phyloP scores from a whole-genome alignment of 495 filamentous ascomycete genomes.

The Entonaema liquescens region DNA sequence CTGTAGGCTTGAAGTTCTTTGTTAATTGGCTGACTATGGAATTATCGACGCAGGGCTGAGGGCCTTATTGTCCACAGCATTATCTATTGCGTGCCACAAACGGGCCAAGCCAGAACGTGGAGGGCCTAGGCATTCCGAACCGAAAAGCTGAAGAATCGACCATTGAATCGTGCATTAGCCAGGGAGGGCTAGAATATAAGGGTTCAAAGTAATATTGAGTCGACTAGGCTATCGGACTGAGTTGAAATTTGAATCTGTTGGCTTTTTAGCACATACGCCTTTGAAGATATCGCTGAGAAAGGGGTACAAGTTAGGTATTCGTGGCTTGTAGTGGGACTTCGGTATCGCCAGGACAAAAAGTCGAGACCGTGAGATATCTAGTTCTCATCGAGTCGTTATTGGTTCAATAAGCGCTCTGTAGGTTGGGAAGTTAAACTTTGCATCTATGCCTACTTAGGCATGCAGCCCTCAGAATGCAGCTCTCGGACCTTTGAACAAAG shows the following conservation, averaged over 20 bases:
- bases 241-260: background rate
- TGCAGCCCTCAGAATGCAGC: background rate
- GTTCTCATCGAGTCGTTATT: background rate
- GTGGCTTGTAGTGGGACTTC: background rate
- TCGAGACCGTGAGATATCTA: background rate
- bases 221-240: background rate
- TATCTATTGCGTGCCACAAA: background rate
- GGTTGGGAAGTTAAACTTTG: background rate
- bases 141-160: background rate
- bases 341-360: background rate
- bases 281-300: background rate
- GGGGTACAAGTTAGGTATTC: background rate
- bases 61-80: background rate
- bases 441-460: background rate
- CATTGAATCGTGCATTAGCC: constrained; percentile 3
- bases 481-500: background rate
- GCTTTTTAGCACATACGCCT: background rate
- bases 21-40: background rate
- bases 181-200: background rate
- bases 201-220: background rate
- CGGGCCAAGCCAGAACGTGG: constrained; percentile 4
- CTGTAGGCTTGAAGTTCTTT: background rate
- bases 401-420: background rate
- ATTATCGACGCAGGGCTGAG: constrained; percentile 10
- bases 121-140: background rate